phyloP scores from a whole-genome alignment of 768 basidiomycete species.

The Phanerochaete carnosa region DNA sequence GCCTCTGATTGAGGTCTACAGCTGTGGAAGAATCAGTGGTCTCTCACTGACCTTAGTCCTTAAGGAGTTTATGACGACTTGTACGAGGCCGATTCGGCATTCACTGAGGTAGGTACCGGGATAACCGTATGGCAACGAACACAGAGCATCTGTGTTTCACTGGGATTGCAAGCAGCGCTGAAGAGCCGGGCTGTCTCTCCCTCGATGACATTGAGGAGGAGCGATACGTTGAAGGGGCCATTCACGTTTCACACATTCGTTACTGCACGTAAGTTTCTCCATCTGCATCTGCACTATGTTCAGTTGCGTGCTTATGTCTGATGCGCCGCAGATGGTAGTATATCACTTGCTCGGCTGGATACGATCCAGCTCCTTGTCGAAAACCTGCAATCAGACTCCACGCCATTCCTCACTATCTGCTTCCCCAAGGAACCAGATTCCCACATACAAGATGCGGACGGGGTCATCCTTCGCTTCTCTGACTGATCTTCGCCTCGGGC shows the following conservation, averaged over 20 bases:
- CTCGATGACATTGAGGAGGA: background rate
- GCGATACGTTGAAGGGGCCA: background rate
- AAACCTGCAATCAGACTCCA: background rate
- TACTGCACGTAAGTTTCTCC: background rate
- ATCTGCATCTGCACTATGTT: no score
- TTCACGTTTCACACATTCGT: background rate
- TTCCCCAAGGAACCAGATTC: slow-evolving; percentile 15
- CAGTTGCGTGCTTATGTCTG: background rate
- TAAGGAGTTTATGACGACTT: background rate
- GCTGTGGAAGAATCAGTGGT: slow-evolving; percentile 4
- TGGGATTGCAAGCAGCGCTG: background rate
- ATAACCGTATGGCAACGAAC: background rate
- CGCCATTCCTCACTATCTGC: background rate
- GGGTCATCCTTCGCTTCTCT: slow-evolving; percentile 17
- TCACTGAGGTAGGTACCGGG: slow-evolving; percentile 2
- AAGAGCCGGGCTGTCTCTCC: background rate
- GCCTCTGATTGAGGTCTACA: background rate
- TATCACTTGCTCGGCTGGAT: background rate
- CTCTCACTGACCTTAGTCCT: slow-evolving; percentile 1
- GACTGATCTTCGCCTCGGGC: slow-evolving; percentile 21
- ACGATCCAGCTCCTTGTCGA: background rate
- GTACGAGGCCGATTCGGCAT: background rate
- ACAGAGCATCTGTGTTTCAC: background rate
- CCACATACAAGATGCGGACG: slow-evolving; percentile 4
- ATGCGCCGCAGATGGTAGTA: background rate